Percentiles rank a stretch among this genome's conserved stretches.
Conservation (phyloP, 2,329 filamentous ascomycete species). For the Aspergillus intermedius region DNA sequence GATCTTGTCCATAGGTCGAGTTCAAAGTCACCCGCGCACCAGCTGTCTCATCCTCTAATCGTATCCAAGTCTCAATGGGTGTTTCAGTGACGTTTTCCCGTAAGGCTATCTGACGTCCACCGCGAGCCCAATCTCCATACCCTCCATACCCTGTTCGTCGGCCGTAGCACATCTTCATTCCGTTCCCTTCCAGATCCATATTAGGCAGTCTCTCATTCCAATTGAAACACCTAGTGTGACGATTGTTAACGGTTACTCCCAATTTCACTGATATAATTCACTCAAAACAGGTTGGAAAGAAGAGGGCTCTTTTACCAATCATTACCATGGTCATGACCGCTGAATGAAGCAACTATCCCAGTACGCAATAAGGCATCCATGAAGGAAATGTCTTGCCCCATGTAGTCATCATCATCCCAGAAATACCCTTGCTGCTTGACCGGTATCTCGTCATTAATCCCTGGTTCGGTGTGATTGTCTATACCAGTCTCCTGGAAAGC, state of each 20-base stretch:
- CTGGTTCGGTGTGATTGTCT: conserved; percentile 37
- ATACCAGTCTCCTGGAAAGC: conserved; percentile 41
- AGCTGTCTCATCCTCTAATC: conserved; percentile 50
- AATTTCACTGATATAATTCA: too few relatives aligned
- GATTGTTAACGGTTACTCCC: too few relatives aligned
- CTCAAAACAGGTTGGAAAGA: too few relatives aligned
- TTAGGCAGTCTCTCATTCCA: conserved; percentile 25
- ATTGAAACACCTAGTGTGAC: conserved; percentile 32
- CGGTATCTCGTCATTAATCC: conserved; percentile 43
- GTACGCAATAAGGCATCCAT: conserved; percentile 56
- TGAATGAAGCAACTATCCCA: conserved; percentile 54
- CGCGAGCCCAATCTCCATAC: conserved; percentile 59
- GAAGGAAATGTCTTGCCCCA: conserved; percentile 52
- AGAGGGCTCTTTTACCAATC: conserved; percentile 47
- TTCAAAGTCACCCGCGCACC: conserved; percentile 53
- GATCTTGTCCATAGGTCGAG: conserved; percentile 25
- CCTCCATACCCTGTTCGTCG: conserved; percentile 65
- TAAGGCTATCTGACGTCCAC: conserved; percentile 51
- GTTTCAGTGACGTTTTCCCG: conserved; percentile 35
- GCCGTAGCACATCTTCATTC: conserved; percentile 50
- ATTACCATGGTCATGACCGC: conserved; percentile 61
- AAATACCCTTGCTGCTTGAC: conserved; percentile 18
- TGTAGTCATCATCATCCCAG: conserved; percentile 22
- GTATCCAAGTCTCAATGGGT: conserved; percentile 53
- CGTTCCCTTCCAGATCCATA: conserved; percentile 36